Percentiles rank a stretch among this genome's conserved stretches.
Conservation (phyloP, 192 early-diverging fungal genomes). For the Phlyctochytrium planicorne region DNA sequence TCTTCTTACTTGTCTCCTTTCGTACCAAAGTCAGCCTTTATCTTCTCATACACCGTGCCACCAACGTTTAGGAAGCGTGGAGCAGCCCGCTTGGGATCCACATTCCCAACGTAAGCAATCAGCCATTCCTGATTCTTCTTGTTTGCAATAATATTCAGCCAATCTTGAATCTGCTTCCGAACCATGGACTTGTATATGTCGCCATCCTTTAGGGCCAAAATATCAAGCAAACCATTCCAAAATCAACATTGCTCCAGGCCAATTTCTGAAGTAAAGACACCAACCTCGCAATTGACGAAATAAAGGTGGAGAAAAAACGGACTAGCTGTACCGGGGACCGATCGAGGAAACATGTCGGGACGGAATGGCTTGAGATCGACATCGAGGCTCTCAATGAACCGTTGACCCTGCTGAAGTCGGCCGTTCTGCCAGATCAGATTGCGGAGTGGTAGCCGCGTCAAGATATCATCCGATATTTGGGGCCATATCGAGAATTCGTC, state of each 20-base stretch:
- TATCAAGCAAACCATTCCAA: not conserved
- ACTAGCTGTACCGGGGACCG: slow-evolving; percentile 36
- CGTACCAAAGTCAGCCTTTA: slow-evolving; percentile 75
- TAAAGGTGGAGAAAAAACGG: not conserved
- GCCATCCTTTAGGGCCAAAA: slow-evolving; percentile 55
- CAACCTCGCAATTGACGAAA: not conserved
- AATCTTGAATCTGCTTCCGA: slow-evolving; percentile 70
- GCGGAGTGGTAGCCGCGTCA: not conserved
- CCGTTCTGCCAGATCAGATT: slow-evolving; percentile 10
- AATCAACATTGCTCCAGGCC: not conserved
- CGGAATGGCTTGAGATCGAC: slow-evolving; percentile 42
- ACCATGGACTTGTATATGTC: slow-evolving; percentile 71
- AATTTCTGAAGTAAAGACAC: not conserved
- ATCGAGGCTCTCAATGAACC: slow-evolving; percentile 36
- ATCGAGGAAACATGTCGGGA: slow-evolving; percentile 48
- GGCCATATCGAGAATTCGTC: slow-evolving; percentile 3
- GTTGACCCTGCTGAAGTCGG: slow-evolving; percentile 15
- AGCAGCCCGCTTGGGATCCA: slow-evolving; percentile 26
- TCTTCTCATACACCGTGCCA: slow-evolving; percentile 70
- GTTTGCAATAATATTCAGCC: slow-evolving; percentile 63
- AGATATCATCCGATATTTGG: slow-evolving; percentile 2
- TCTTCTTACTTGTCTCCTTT: not conserved
- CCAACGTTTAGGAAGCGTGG: slow-evolving; percentile 25
- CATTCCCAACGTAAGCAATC: slow-evolving; percentile 51
- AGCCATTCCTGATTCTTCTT: slow-evolving; percentile 76